Evolutionary conservation across 306 rosid species (phyloP).

Genomic region (Lagenaria siceraria): DNA sequence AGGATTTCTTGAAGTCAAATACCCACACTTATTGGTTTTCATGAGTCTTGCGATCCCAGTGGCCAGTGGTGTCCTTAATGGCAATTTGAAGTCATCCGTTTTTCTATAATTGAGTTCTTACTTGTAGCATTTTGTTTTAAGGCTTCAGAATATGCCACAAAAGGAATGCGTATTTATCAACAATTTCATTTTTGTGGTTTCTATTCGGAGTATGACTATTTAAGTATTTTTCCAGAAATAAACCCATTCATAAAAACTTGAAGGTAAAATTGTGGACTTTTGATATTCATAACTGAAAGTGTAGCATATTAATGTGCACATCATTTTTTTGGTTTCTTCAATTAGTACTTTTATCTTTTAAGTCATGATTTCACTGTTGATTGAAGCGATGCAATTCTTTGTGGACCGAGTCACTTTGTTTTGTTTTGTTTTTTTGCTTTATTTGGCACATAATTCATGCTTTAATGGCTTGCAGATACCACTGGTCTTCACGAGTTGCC

Average conservation of each 20-base stretch:
- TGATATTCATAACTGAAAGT: background rate
- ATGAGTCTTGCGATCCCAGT: background rate
- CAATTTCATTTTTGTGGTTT: background rate
- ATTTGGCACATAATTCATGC: slow-evolving; percentile 8
- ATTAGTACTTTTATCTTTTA: background rate
- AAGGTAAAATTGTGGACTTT: background rate
- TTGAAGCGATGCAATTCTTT: background rate
- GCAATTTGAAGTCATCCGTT: background rate
- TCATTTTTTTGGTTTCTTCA: background rate
- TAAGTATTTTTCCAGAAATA: background rate
- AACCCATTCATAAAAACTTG: background rate
- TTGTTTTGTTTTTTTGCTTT: slow-evolving; percentile 7
- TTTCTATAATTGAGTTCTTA: background rate
- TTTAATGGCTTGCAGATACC: slow-evolving; percentile 39
- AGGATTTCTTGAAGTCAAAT: background rate
- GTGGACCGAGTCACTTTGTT: background rate
- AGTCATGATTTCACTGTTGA: background rate
- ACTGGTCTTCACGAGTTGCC: slow-evolving; percentile 57
- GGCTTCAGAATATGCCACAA: background rate
- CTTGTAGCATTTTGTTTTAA: background rate
- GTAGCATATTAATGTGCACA: background rate
- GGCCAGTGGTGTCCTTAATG: background rate
- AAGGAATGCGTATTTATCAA: background rate
- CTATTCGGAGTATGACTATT: background rate
- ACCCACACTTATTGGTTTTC: background rate